phyloP scores from a whole-genome alignment of 495 filamentous ascomycete species.

The Penicillium antarcticum region DNA sequence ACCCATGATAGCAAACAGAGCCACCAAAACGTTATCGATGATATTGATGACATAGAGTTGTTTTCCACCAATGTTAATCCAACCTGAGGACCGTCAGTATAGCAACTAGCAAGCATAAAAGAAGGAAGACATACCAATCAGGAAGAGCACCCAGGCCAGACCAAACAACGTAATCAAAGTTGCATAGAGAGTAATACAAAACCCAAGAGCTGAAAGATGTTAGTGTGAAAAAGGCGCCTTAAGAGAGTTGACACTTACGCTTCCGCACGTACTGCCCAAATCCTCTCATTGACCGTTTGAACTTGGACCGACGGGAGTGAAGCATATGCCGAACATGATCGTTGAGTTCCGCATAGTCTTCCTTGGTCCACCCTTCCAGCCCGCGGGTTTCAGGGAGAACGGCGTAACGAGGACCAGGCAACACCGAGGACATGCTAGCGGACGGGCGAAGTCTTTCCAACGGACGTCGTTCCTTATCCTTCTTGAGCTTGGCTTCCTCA shows the following conservation, averaged over 20 bases:
- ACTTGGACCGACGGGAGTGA: conserved; percentile 70
- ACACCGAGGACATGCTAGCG: conserved; percentile 31
- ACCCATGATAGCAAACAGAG: conserved; percentile 73
- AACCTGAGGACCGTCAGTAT: conserved; percentile 37
- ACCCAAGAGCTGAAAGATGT: conserved; percentile 54
- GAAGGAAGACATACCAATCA: conserved; percentile 54
- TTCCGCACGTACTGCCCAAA: conserved; percentile 71
- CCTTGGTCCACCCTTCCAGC: conserved; percentile 64
- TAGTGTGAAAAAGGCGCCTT: neutral
- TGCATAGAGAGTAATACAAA: conserved; percentile 76
- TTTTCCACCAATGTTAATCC: conserved; percentile 75
- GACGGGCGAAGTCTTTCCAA: conserved; percentile 26
- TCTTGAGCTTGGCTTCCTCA: conserved; percentile 19
- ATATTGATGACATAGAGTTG: conserved; percentile 69
- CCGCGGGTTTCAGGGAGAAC: conserved; percentile 54
- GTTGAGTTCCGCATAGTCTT: conserved; percentile 69
- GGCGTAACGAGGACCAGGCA: conserved; percentile 36
- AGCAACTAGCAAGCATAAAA: neutral
- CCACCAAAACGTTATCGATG: conserved; percentile 75
- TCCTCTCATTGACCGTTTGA: conserved; percentile 70
- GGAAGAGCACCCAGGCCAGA: conserved; percentile 77
- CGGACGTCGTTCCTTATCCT: conserved; percentile 20
- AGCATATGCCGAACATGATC: conserved; percentile 81
- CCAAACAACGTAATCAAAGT: conserved; percentile 77
- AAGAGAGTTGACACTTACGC: conserved; percentile 39